phyloP scores from a whole-genome alignment of 1,284 basidiomycete species.

The Agaricales sp. region DNA sequence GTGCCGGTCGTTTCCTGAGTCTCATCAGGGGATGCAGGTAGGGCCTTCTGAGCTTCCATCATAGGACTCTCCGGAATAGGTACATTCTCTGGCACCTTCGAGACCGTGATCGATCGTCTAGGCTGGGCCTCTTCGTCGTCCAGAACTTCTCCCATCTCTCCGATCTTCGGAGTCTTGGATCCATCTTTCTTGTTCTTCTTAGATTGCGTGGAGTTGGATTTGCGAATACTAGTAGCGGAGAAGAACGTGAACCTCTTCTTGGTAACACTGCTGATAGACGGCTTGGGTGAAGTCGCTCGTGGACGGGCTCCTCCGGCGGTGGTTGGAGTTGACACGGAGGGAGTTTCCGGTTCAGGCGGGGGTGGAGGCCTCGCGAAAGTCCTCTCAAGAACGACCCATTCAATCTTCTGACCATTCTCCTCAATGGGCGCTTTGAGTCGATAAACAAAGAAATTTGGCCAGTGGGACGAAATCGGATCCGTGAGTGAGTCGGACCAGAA shows the following conservation, averaged over 20 bases:
- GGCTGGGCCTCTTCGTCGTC: slow-evolving; percentile 28
- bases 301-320: slow-evolving; percentile 11
- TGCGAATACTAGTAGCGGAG: slow-evolving; percentile 17
- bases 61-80: slow-evolving; percentile 6
- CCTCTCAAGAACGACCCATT: slow-evolving; percentile 61
- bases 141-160: slow-evolving; percentile 59
- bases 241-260: slow-evolving; percentile 54
- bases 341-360: slow-evolving; percentile 13
- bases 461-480: slow-evolving; percentile 49
- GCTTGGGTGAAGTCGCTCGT: slow-evolving; percentile 35
- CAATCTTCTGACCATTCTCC: slow-evolving; percentile 26
- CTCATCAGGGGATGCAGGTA: neutral
- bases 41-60: slow-evolving; percentile 13
- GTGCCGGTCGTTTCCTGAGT: neutral
- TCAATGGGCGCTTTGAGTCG: slow-evolving; percentile 37
- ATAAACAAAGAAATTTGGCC: slow-evolving; percentile 60
- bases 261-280: slow-evolving; percentile 37
- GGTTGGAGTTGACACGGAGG: slow-evolving; percentile 11
- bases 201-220: slow-evolving; percentile 14
- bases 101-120: neutral
- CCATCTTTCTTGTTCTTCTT: slow-evolving; percentile 20
- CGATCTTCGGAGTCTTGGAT: slow-evolving; percentile 28
- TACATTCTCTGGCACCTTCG: slow-evolving; percentile 10
- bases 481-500: slow-evolving; percentile 65
- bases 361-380: slow-evolving; percentile 30